Percentiles rank a stretch among this genome's conserved stretches.
Conservation (phyloP, 352 stramenopile genomes). For the Blastocystis sp. region DNA sequence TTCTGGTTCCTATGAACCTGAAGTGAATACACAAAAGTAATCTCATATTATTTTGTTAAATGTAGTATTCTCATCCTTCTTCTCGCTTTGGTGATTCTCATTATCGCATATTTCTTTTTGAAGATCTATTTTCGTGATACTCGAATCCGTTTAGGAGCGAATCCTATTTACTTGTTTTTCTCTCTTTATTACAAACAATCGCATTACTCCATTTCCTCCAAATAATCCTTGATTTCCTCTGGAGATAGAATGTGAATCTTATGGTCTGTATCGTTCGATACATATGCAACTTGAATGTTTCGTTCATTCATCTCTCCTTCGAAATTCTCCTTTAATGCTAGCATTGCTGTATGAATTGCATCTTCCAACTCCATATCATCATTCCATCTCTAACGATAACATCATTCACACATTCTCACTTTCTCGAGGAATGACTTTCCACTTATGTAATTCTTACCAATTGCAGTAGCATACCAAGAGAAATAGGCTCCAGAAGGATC, state of each 20-base stretch:
- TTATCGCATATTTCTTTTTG: slow-evolving; percentile 55
- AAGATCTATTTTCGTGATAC: slow-evolving; percentile 53
- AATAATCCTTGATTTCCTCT: slow-evolving; percentile 96
- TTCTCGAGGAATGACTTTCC: slow-evolving; percentile 95
- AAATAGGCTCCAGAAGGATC: slow-evolving; percentile 95
- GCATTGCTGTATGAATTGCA: slow-evolving; percentile 92
- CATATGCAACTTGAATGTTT: slow-evolving; percentile 96
- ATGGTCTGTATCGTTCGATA: slow-evolving; percentile 80
- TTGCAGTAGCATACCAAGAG: slow-evolving; percentile 98
- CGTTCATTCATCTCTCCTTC: slow-evolving; percentile 91
- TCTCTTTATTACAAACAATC: slow-evolving; percentile 71
- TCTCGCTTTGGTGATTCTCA: not conserved
- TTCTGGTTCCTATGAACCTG: slow-evolving; percentile 23
- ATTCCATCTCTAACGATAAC: slow-evolving; percentile 67
- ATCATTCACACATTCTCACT: not conserved
- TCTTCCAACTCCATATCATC: slow-evolving; percentile 99
- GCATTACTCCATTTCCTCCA: slow-evolving; percentile 83
- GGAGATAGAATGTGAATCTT: slow-evolving; percentile 83
- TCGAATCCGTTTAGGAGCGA: not conserved
- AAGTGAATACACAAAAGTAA: slow-evolving; percentile 39
- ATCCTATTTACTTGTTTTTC: not conserved
- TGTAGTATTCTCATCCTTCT: slow-evolving; percentile 10
- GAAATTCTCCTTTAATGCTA: slow-evolving; percentile 97
- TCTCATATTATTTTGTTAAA: not conserved
- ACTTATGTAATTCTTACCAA: slow-evolving; percentile 91